Percentiles rank a stretch among this genome's conserved stretches.
Conservation (phyloP, 2,329 filamentous ascomycete genomes). For the Rutstroemia sp. region DNA sequence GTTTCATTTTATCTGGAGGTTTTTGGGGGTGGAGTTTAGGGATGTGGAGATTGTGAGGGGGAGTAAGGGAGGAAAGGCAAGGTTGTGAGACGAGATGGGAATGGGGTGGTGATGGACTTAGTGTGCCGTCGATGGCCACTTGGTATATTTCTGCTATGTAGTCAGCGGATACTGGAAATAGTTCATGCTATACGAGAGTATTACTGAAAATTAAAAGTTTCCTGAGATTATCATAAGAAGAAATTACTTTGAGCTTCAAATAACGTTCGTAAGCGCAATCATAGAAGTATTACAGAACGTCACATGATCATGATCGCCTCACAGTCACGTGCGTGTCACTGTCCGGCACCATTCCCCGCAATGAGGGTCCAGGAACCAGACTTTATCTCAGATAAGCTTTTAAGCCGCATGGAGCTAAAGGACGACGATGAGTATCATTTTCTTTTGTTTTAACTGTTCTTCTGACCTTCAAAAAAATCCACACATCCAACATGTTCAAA, state of each 20-base stretch:
- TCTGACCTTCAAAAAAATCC: not conserved
- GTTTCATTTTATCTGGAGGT: constrained; percentile 62
- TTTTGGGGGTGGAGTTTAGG: constrained; percentile 52
- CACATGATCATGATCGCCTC: too few relatives aligned
- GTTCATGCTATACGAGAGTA: too few relatives aligned
- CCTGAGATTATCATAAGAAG: too few relatives aligned
- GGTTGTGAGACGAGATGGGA: constrained; percentile 11
- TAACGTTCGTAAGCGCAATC: too few relatives aligned
- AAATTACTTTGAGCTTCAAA: too few relatives aligned
- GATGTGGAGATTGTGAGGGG: constrained; percentile 41
- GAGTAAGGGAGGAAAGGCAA: constrained; percentile 11
- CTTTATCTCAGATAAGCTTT: constrained; percentile 17
- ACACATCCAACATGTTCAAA: too few relatives aligned
- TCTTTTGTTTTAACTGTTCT: not conserved
- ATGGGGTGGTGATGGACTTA: too few relatives aligned
- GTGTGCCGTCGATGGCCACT: too few relatives aligned
- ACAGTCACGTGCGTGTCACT: not conserved
- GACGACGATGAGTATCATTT: constrained; percentile 6
- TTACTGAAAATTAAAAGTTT: too few relatives aligned
- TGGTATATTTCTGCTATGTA: too few relatives aligned
- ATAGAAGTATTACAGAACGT: too few relatives aligned
- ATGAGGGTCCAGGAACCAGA: constrained; percentile 5
- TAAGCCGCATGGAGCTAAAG: constrained; percentile 15
- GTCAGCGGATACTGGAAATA: too few relatives aligned
- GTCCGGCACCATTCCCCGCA: constrained; percentile 1